phyloP scores from a whole-genome alignment of 2,329 filamentous ascomycete species.

The Ophiostoma angusticollis region DNA sequence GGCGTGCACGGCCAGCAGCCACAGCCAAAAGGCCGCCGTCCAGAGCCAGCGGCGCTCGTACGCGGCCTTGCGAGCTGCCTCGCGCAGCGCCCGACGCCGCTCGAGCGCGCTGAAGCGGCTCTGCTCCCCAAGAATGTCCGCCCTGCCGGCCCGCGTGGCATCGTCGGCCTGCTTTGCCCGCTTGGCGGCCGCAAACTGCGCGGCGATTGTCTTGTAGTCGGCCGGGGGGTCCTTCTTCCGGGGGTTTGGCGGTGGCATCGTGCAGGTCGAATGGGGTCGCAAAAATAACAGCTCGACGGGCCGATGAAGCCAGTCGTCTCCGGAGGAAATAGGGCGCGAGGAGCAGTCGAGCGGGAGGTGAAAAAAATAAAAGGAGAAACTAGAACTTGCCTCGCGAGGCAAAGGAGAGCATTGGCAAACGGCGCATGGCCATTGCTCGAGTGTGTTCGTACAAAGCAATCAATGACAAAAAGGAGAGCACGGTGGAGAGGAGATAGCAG shows the following conservation, averaged over 20 bases:
- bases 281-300: neutral
- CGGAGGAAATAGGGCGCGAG: no score
- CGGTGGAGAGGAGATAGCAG: no score
- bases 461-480: conserved; percentile 5
- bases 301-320: no score
- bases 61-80: conserved; percentile 32
- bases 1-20: conserved; percentile 61
- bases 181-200: conserved; percentile 41
- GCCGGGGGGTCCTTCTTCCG: conserved; percentile 14
- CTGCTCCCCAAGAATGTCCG: conserved; percentile 17
- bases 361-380: neutral
- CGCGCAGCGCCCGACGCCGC: conserved; percentile 32
- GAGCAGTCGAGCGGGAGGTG: neutral
- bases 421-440: conserved; percentile 6
- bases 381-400: conserved; percentile 3
- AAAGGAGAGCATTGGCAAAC: conserved; percentile 1
- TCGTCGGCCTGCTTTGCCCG: conserved; percentile 33
- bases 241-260: conserved; percentile 15
- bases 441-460: neutral
- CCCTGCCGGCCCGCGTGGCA: conserved; percentile 15
- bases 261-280: neutral
- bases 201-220: conserved; percentile 41
- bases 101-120: conserved; percentile 25
- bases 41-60: conserved; percentile 43
- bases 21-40: conserved; percentile 55